Percentiles rank a stretch among this genome's conserved stretches.
These are phyloP conservation scores for Pueraria montana DNA, from an alignment of 306 rosid genomes.

Conservation along the genomic window DNA sequence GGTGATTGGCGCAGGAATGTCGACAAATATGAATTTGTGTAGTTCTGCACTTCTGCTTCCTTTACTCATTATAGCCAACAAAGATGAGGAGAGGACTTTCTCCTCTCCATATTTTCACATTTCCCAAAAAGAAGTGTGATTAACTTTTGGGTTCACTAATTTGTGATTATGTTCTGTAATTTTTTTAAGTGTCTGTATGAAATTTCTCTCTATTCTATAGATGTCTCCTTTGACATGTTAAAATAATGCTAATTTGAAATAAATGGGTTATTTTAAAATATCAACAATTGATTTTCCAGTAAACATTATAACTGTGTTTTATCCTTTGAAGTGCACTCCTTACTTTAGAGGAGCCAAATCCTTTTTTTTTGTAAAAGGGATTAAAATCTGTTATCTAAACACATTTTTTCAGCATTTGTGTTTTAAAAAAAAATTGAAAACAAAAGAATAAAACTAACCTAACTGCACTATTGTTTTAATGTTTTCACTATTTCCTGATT, in stretches of 20 bases:
- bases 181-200: neutral
- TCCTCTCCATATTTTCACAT: constrained; percentile 25
- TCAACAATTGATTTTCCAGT: neutral
- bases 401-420: constrained; percentile 9
- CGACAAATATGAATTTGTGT: neutral
- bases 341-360: neutral
- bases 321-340: neutral
- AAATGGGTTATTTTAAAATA: neutral
- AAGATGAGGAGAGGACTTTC: constrained; percentile 13
- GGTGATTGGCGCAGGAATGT: constrained; percentile 21
- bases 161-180: neutral
- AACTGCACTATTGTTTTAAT: neutral
- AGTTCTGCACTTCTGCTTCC: constrained; percentile 16
- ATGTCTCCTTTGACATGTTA: constrained; percentile 7
- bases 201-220: constrained; percentile 5
- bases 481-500: neutral
- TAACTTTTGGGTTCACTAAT: neutral
- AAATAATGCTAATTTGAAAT: neutral
- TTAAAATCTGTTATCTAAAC: neutral
- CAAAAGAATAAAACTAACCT: neutral
- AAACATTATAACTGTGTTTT: neutral
- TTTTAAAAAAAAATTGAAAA: neutral
- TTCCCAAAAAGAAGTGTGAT: constrained; percentile 2
- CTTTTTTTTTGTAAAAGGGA: neutral
- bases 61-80: neutral